phyloP scores from a whole-genome alignment of 805 yeast species.

The Dipodascus albidus region DNA sequence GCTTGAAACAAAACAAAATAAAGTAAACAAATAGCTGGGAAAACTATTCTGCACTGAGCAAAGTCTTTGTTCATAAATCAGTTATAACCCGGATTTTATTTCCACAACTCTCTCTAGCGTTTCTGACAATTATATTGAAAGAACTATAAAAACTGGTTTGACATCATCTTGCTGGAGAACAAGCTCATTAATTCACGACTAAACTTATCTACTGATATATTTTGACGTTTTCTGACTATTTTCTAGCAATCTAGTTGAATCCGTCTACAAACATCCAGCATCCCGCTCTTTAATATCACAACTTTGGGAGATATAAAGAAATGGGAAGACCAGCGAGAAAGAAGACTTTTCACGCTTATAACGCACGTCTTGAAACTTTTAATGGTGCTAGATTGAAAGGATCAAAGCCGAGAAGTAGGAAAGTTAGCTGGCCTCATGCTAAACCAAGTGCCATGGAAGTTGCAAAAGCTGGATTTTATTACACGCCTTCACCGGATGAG shows the following conservation, averaged over 20 bases:
- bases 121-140: no score
- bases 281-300: background rate
- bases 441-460: conserved; percentile 25
- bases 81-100: no score
- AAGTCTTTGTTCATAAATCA: background rate
- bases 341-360: conserved; percentile 8
- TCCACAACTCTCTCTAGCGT: no score
- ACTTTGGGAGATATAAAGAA: background rate
- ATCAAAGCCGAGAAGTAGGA: conserved; percentile 9
- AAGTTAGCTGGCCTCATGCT: conserved; percentile 17
- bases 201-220: no score
- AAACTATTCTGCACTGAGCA: background rate
- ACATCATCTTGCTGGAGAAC: no score
- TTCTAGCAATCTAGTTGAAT: no score
- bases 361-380: conserved; percentile 11
- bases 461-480: conserved; percentile 53
- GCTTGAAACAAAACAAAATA: background rate
- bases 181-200: no score
- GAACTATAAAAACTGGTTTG: no score
- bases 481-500: conserved; percentile 34
- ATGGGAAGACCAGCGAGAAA: background rate
- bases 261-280: no score
- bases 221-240: no score
- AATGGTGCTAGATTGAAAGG: conserved; percentile 8
- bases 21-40: background rate